These are phyloP conservation scores for Neonectria sp. DNA, from an alignment of 2,329 filamentous ascomycete genomes.

Conservation along the genomic window DNA sequence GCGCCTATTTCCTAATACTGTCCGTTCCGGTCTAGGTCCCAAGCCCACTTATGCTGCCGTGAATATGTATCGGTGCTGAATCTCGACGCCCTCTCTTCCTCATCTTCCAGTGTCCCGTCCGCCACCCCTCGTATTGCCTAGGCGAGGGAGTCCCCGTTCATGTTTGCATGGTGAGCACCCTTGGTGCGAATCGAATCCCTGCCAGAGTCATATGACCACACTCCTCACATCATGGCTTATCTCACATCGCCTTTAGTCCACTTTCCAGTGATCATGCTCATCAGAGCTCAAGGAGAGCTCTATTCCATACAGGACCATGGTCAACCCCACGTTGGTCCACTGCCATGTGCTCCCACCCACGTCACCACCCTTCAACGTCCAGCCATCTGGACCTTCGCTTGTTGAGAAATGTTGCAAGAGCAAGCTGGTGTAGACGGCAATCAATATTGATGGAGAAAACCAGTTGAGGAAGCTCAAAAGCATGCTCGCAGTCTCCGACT, in stretches of 20 bases:
- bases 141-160: constrained; percentile 24
- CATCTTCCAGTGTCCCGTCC: constrained; percentile 1
- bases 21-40: constrained; percentile 41
- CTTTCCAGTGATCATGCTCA: constrained; percentile 95
- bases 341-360: constrained; percentile 88
- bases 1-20: constrained; percentile 40
- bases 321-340: constrained; percentile 92
- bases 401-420: constrained; percentile 96
- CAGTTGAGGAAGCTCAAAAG: constrained; percentile 89
- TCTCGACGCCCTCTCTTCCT: constrained; percentile 32
- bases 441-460: constrained; percentile 95
- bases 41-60: constrained; percentile 42
- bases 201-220: not conserved
- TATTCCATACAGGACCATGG: constrained; percentile 90
- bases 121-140: constrained; percentile 5
- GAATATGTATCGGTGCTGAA: constrained; percentile 36
- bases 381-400: constrained; percentile 79
- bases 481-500: constrained; percentile 85
- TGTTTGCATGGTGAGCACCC: constrained; percentile 28
- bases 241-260: constrained; percentile 73
- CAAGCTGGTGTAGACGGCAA: constrained; percentile 96
- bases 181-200: constrained; percentile 15
- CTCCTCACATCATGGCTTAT: not conserved
- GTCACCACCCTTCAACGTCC: constrained; percentile 88
- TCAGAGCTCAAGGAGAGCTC: constrained; percentile 91